Evolutionary conservation across 2,329 filamentous ascomycete species (phyloP), one percentile per base, ranked within the genome.

Genomic region (Chaetomium sp.): DNA sequence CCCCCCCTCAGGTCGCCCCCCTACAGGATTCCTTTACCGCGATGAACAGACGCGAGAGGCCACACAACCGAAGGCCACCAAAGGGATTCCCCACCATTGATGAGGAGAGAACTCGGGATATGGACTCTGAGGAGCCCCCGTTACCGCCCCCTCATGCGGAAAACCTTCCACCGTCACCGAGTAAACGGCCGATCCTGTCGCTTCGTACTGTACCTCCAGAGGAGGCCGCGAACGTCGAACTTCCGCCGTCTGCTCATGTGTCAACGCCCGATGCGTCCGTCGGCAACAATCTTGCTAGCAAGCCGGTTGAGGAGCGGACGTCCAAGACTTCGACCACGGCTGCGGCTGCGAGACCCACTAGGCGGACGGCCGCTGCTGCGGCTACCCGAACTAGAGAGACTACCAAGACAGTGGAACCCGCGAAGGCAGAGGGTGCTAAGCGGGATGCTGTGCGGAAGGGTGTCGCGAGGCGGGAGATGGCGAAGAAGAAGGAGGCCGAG

Each of bases 21-120:
- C 70, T 85, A 0, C 76, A 76, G 49, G 76, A 80, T 56, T 79
- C 76, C 1, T 70, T 71, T 9, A 73, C 77, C 1, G 77, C 78
- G 0, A 79, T 76, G 2, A 83, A 83, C 61, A 66, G 69, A 10
- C 66, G 69, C 10, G 62, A 58, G 1, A 54, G 40, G 56, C 64
- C 58, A 44, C 70, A 72, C 53, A 59, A 61, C 12, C 60, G 61
- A 12, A 63, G 59, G 50, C 60, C 61, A 2, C 68, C 68, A 2
- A 72, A 71, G 6, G 72, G 76, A 10, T 77, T 76, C 59, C 70
- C 71, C 0, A 73, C 76, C 1, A 76, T 77, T 34, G 56, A 73
- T 1, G 77, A 80, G 59, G 78, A 80, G 57, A 76, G 74, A 32
- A 74, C 72, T 0, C 71, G 69, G 60, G 76, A 79, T 11, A 62